Conservation (phyloP, 169 alveolate genomes). For the Eimeria zaria region DNA sequence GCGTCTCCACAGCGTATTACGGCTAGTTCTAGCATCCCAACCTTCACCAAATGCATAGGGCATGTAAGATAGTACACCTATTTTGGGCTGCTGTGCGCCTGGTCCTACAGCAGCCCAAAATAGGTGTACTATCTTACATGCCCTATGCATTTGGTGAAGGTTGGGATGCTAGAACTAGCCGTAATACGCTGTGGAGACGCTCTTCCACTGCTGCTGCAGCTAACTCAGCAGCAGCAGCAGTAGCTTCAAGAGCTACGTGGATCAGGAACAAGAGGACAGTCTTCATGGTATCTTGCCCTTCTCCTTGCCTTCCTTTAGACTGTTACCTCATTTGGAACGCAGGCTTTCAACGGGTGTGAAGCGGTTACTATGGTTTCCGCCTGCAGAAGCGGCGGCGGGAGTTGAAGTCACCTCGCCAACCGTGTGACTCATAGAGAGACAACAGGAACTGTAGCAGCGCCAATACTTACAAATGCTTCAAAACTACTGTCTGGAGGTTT, state of each 20-base stretch:
- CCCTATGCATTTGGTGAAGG: no score
- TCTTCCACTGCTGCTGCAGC: background rate
- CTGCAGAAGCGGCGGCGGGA: constrained; percentile 11
- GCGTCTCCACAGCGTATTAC: no score
- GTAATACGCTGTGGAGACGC: background rate
- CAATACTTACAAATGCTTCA: background rate
- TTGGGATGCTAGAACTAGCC: background rate
- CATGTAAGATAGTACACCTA: no score
- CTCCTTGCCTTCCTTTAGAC: background rate
- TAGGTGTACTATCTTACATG: background rate
- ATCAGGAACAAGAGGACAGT: background rate
- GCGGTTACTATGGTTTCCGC: background rate
- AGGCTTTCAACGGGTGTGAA: background rate
- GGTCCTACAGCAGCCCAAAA: background rate
- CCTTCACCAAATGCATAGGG: no score
- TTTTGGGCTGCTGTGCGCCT: background rate
- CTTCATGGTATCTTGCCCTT: background rate
- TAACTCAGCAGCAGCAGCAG: constrained; percentile 31
- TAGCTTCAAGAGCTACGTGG: background rate
- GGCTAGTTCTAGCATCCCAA: no score
- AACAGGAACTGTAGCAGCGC: background rate
- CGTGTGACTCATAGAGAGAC: background rate
- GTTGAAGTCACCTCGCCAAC: background rate
- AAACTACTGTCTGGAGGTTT: background rate
- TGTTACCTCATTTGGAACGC: background rate